Percentiles rank a stretch among this genome's conserved stretches.
These are phyloP conservation scores for Fusarium caatingaense DNA, from an alignment of 2,329 filamentous ascomycete genomes.

Conservation along the genomic window DNA sequence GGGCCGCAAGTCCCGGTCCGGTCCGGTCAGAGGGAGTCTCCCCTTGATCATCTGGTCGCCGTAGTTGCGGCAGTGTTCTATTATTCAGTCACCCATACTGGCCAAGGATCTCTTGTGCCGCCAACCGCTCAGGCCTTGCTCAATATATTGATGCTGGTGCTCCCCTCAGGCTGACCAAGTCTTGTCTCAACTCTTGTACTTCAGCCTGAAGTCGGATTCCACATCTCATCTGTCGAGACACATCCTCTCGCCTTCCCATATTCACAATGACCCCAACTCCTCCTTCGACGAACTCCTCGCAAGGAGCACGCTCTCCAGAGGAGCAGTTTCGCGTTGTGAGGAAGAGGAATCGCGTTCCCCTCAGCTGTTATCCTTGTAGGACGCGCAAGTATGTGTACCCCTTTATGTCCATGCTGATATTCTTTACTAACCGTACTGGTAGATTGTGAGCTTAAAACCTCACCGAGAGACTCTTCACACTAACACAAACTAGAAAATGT, in stretches of 20 bases:
- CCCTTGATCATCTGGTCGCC: conserved; percentile 6
- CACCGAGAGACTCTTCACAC: conserved; percentile 10
- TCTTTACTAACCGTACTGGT: conserved; percentile 49
- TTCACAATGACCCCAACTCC: conserved; percentile 78
- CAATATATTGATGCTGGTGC: conserved; percentile 45
- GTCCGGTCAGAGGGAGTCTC: conserved; percentile 16
- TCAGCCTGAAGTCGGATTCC: conserved; percentile 25
- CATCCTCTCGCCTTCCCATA: conserved; percentile 36
- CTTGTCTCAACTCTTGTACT: conserved; percentile 17
- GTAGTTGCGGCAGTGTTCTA: conserved; percentile 29
- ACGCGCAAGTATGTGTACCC: conserved; percentile 81
- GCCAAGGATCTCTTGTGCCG: background rate
- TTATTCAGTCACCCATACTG: conserved; percentile 16
- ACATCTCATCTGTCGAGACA: conserved; percentile 41
- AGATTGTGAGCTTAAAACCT: conserved; percentile 51
- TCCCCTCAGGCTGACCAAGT: conserved; percentile 34
- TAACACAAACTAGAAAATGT: conserved; percentile 76
- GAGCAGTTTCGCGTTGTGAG: conserved; percentile 88
- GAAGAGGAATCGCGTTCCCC: conserved; percentile 89
- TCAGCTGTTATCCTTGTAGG: conserved; percentile 91
- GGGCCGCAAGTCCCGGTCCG: conserved; percentile 28
- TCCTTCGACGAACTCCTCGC: conserved; percentile 81
- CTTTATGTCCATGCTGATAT: conserved; percentile 11
- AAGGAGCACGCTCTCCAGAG: conserved; percentile 82
- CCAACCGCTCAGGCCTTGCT: conserved; percentile 23